Evolutionary conservation across 2,329 filamentous ascomycete genomes (phyloP).

Genomic region (Pleurostoma richardsiae): DNA sequence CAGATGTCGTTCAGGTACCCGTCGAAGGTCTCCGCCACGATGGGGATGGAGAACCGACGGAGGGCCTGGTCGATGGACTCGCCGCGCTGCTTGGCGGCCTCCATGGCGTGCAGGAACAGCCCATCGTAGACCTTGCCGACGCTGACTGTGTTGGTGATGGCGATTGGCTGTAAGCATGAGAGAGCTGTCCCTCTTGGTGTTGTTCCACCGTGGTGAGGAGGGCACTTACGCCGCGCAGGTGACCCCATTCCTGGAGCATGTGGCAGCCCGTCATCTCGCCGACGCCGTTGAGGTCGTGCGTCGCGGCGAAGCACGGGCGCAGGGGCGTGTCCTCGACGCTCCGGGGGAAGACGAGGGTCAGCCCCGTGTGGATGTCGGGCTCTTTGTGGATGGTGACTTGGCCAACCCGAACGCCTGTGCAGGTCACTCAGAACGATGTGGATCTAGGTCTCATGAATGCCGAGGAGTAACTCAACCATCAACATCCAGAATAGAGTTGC

Average conservation of each 20-base stretch:
- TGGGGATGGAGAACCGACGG: slow-evolving; percentile 44
- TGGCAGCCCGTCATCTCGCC: slow-evolving; percentile 55
- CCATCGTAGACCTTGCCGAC: slow-evolving; percentile 52
- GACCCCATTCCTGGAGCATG: slow-evolving; percentile 55
- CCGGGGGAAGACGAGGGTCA: slow-evolving; percentile 38
- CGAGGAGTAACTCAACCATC: not conserved
- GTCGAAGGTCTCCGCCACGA: slow-evolving; percentile 57
- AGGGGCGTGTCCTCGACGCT: slow-evolving; percentile 28
- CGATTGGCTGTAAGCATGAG: slow-evolving; percentile 40
- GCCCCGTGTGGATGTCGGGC: slow-evolving; percentile 34
- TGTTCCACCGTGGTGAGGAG: no score
- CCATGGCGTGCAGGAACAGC: slow-evolving; percentile 47
- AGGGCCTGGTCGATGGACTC: slow-evolving; percentile 18
- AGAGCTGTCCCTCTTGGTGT: no score
- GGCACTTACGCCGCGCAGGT: slow-evolving; percentile 26
- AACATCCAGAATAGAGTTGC: not conserved
- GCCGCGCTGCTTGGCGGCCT: slow-evolving; percentile 32
- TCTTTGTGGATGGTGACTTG: slow-evolving; percentile 9
- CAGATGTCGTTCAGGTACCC: slow-evolving; percentile 51
- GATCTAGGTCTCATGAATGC: not conserved
- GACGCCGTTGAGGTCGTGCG: slow-evolving; percentile 55
- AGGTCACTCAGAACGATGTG: not conserved
- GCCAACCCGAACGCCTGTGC: not conserved
- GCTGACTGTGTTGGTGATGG: slow-evolving; percentile 50
- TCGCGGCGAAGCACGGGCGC: slow-evolving; percentile 33